Percentiles rank a stretch among this genome's conserved stretches.
Conservation (phyloP, 371 early-diverging fungal species). For the Coemansia sp. region DNA sequence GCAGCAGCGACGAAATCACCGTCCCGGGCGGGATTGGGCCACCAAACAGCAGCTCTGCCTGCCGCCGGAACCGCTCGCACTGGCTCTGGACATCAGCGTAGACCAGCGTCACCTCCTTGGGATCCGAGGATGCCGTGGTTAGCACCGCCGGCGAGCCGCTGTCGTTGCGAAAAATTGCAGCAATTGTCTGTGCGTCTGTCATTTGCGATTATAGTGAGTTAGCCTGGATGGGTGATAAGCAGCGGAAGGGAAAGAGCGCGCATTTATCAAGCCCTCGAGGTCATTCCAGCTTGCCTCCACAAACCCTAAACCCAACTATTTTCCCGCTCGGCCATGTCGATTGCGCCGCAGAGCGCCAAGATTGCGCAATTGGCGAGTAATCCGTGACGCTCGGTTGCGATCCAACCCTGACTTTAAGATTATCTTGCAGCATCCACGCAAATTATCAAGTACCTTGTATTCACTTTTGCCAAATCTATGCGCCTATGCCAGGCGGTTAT, state of each 20-base stretch:
- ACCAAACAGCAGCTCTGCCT: constrained; percentile 34
- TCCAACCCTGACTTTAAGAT: too few species aligned
- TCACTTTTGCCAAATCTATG: not conserved
- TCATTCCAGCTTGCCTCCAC: not conserved
- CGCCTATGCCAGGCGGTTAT: not conserved
- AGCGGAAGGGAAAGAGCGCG: not conserved
- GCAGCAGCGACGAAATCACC: constrained; percentile 67
- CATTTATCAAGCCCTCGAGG: not conserved
- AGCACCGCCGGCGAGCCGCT: constrained; percentile 36
- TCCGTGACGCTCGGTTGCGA: too few species aligned
- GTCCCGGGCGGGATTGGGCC: constrained; percentile 54
- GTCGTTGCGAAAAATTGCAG: constrained; percentile 42
- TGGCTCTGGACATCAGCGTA: constrained; percentile 48
- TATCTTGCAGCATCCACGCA: not conserved
- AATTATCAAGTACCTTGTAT: not conserved
- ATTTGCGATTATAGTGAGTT: not conserved
- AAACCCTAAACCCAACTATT: not conserved
- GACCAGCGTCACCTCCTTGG: constrained; percentile 31
- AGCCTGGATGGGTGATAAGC: not conserved
- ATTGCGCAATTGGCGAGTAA: too few species aligned
- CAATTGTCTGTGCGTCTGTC: constrained; percentile 39
- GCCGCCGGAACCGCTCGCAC: constrained; percentile 44
- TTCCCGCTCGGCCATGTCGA: too few species aligned
- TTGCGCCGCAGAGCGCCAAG: too few species aligned
- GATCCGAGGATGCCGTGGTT: constrained; percentile 50